Evolutionary conservation across 768 basidiomycete genomes (phyloP), one percentile per base, ranked within the genome.

Genomic region (Phylloporus rhodoxanthus): DNA sequence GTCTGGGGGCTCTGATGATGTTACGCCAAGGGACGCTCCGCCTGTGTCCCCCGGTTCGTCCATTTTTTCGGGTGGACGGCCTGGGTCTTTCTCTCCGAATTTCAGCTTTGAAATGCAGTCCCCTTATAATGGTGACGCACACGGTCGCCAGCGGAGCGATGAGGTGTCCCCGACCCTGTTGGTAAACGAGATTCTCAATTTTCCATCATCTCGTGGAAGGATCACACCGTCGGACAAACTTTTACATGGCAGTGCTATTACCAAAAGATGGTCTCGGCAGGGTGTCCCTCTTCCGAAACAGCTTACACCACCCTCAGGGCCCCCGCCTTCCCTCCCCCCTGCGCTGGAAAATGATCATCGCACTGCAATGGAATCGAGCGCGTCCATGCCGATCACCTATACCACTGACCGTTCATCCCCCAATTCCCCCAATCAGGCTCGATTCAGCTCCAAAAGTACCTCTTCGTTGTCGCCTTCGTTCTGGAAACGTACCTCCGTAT

Each of bases 251-350:
- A 33, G 46, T 17, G 63, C 61, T n/a, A 47, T 64, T 34, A 64
- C 63, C 9, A 74, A 72, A 46, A 69, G 80, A 45, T 81, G 81
- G 80, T 82, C 81, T 32, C 71, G 77, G 44, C 79, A 77, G 54
- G 72, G 73, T 13, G 30, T 59, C 59, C 23, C 62, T 70, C 53
- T 75, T 26, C 83, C 83, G 8, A 73, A 76, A 19, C 73, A 75
- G 41, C 62, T 73, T 43, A 77, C 77, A 5, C 82, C 83, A 9
- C 82, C 84, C 2, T 74, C 69, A 23, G 84, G 80, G 6, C 81
- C 84, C 14, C 68, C 79, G 25, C 80, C 82, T 4, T 74, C 76
- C 14, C 62, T 75, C 21, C 79, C 71, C 5, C 38, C 51, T 68
- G 46, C 56, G 23, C 41, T 54, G 15, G 63, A 61, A 19, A 30